These are phyloP conservation scores for Candida sanyaensis DNA, from an alignment of 1,139 yeast species.

Conservation along the genomic window DNA sequence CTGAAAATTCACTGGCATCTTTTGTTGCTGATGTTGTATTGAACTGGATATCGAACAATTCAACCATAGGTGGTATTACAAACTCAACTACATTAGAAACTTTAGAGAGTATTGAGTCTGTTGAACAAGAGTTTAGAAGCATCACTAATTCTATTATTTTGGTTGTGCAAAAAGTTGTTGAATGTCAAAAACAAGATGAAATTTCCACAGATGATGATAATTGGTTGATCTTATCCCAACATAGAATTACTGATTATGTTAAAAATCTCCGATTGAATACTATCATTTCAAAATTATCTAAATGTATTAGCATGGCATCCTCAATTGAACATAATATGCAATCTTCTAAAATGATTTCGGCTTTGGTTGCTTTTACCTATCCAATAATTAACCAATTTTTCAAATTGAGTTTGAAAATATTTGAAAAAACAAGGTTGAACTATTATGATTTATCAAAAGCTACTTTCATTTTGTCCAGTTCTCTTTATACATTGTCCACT, in stretches of 20 bases:
- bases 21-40: conserved; percentile 51
- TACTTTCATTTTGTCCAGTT: conserved; percentile 56
- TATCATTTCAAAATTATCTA: conserved; percentile 24
- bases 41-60: conserved; percentile 34
- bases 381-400: conserved; percentile 61
- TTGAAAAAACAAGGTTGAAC: conserved; percentile 43
- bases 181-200: conserved; percentile 28
- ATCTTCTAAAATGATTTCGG: conserved; percentile 39
- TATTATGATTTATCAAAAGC: conserved; percentile 61
- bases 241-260: conserved; percentile 37
- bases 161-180: conserved; percentile 60
- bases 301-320: conserved; percentile 20
- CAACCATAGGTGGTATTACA: conserved; percentile 19
- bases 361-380: conserved; percentile 52
- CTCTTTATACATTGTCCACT: conserved; percentile 64
- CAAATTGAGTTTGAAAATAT: conserved; percentile 41
- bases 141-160: conserved; percentile 65
- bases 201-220: conserved; percentile 55
- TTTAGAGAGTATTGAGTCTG: conserved; percentile 28
- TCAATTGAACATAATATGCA: conserved; percentile 34
- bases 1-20: conserved; percentile 22
- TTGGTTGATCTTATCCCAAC: conserved; percentile 63
- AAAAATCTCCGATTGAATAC: conserved; percentile 30
- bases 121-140: conserved; percentile 52
- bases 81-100: conserved; percentile 25